These are phyloP conservation scores for Spencermartinsiella europaea DNA, from an alignment of 805 yeast species.

Conservation along the genomic window DNA sequence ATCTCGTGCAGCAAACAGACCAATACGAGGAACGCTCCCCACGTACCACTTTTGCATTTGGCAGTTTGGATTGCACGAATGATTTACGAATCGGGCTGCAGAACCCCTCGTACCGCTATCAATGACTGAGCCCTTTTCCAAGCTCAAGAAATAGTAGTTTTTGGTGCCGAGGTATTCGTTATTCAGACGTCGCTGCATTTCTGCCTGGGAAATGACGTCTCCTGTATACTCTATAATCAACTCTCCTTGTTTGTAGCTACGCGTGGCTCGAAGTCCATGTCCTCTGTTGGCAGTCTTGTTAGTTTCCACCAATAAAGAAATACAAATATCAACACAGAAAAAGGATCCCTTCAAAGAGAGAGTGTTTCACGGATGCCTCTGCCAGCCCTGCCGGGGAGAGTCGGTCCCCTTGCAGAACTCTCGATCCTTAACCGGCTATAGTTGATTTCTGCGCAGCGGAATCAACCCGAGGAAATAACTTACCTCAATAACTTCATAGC, in stretches of 20 bases:
- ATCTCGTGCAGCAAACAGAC: conserved; percentile 39
- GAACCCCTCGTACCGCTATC: conserved; percentile 44
- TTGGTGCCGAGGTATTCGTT: conserved; percentile 31
- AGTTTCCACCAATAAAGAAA: background rate
- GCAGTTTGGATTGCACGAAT: conserved; percentile 45
- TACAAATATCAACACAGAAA: background rate
- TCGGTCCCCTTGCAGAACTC: no score
- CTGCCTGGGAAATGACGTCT: conserved; percentile 40
- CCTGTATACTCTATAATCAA: conserved; percentile 48
- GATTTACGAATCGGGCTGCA: conserved; percentile 47
- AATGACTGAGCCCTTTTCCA: conserved; percentile 40
- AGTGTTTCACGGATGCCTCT: background rate
- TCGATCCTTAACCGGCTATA: no score
- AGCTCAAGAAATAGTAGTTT: conserved; percentile 39
- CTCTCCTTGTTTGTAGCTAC: conserved; percentile 35
- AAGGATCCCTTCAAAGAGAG: background rate
- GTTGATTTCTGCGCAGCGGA: no score
- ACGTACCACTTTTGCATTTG: conserved; percentile 48
- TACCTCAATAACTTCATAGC: conserved; percentile 24
- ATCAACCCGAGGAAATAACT: no score
- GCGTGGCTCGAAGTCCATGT: conserved; percentile 38
- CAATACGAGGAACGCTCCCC: conserved; percentile 40
- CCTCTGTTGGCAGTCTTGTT: conserved; percentile 38
- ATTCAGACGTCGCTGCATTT: conserved; percentile 36
- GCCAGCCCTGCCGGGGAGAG: background rate